Evolutionary conservation across 768 basidiomycete species (phyloP).

Genomic region (Arthromyces matolae): DNA sequence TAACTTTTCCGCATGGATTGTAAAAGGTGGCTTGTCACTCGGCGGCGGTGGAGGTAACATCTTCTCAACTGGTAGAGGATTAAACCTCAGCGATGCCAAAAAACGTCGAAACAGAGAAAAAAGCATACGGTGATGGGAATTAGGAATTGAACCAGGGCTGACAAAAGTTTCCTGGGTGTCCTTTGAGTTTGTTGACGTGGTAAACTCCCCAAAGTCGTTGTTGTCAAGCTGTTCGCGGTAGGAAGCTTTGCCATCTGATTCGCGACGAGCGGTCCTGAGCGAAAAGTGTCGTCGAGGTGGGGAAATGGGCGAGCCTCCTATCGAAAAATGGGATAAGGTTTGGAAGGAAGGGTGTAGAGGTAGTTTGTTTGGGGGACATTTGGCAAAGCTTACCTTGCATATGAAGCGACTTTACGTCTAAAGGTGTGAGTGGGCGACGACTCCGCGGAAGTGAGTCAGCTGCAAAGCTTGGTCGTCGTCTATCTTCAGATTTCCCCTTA

Average conservation of each 20-base stretch:
- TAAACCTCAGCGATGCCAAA: not conserved
- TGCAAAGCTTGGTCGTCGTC: not conserved
- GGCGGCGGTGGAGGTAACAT: not conserved
- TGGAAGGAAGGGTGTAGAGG: too few species aligned
- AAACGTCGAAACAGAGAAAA: not conserved
- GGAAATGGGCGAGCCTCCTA: constrained; percentile 1
- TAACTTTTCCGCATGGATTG: constrained; percentile 4
- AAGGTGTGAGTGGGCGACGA: not conserved
- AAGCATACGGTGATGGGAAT: constrained; percentile 8
- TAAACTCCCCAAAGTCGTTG: constrained; percentile 4
- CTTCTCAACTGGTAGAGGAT: constrained; percentile 6
- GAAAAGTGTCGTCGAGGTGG: constrained; percentile 8
- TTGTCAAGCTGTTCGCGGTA: constrained; percentile 13
- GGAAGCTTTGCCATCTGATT: constrained; percentile 7
- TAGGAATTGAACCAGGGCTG: constrained; percentile 3
- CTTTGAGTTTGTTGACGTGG: constrained; percentile 7
- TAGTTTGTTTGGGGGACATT: not conserved
- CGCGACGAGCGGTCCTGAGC: not conserved
- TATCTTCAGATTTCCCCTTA: too few species aligned
- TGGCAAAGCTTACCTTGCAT: not conserved
- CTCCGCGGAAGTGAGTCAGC: not conserved
- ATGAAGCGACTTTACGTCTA: not conserved
- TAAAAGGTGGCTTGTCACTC: constrained; percentile 9
- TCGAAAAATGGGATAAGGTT: not conserved
- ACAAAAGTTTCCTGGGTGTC: too few species aligned